Evolutionary conservation across 768 basidiomycete species (phyloP), one percentile per base, ranked within the genome.

Genomic region (Butyriboletus loyo): DNA sequence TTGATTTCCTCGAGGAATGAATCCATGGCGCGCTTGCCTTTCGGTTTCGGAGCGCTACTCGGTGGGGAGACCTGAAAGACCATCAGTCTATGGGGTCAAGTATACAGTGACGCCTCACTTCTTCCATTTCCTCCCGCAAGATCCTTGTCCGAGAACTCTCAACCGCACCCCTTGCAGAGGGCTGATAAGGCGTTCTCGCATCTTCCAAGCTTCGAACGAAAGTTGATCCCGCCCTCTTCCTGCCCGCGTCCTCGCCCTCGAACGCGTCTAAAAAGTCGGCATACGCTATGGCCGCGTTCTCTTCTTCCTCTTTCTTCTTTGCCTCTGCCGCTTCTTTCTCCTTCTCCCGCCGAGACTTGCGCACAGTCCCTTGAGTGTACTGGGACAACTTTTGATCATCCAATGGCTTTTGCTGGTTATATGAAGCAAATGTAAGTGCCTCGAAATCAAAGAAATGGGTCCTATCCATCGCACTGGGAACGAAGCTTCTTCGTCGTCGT

Each of bases 11-110:
- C 94, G 46, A 99, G 75, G 67, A 98, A 99, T 2, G 86, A 72
- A 70, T 98, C 95, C 92, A 98, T 98, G 1, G 90, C 92, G 46
- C 96, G 83, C 67, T 92, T 97, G 3, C 97, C 97, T 67, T 92
- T 97, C 0, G 90, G 86, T 66, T 85, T 92, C 1, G 85, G 80
- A 6, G 68, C 73, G 52, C 63, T 65, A 22, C 67, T 53, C 14
- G 86, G 82, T 22, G 89, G 85, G n/a, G 81, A 79, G 0, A 78
- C 76, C 80, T 86, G 46, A 7, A 56, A 57, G 4, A 45, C 39
- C 25, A 42, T 66, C 21, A 58, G 53, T 17, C 37, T 8, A 39
- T 19, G 24, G 3, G 15, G 35, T 32, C 21, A 6, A 44, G 35
- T 39, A 49, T 21, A 59, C 31, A 21, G 32, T 42, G 27, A 65